Evolutionary conservation across 2,329 filamentous ascomycete species (phyloP), one percentile per base, ranked within the genome.

Genomic region (Berkeleyomyces rouxiae): DNA sequence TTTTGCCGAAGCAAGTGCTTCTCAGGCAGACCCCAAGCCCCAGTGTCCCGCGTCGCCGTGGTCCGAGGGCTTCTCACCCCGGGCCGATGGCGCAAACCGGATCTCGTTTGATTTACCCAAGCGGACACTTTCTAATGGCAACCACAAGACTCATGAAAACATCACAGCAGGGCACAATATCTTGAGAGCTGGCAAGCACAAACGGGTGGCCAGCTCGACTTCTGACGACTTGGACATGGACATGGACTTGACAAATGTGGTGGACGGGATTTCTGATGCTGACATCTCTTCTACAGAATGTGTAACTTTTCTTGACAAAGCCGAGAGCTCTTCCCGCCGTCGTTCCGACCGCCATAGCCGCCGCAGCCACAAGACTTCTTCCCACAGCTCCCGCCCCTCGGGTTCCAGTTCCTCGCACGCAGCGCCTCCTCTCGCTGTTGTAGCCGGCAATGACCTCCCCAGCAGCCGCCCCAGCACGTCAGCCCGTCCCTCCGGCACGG

Each of bases 241-340:
- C 44, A 59, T 61, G 49, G 60, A 61, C 49, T 36, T 57, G 49
- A 49, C 60, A 55, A 11, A 61, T 40, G 46, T 61, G 60, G 49
- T 61, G 49, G 47, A 44, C 9, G 39, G 37, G 44, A 9, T 61
- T 61, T 61, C 60, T 55, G 60, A 61, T 61, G 57, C 63, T 64
- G 63, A 64, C 63, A 37, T 59, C 31, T 64, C 60, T 43, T 60
- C 60, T 62, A 43, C 63, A 64, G 63, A 64, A 47, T 62, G 31
- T 44, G 63, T 64, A 40, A 47, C 59, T 31, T 62, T 62, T 49
- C 23, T 58, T 7, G 51, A 61, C 6, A 57, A 60, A 10, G 9
- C 16, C 40, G 37, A 46, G n/a, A 44, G 47, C 16, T 59, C 46
- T 33, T 37, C 36, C 40, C 60, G 57, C 13, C 55, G 43, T 46